Conservation (phyloP, 768 basidiomycete genomes). For the Lactarius deliciosus region DNA sequence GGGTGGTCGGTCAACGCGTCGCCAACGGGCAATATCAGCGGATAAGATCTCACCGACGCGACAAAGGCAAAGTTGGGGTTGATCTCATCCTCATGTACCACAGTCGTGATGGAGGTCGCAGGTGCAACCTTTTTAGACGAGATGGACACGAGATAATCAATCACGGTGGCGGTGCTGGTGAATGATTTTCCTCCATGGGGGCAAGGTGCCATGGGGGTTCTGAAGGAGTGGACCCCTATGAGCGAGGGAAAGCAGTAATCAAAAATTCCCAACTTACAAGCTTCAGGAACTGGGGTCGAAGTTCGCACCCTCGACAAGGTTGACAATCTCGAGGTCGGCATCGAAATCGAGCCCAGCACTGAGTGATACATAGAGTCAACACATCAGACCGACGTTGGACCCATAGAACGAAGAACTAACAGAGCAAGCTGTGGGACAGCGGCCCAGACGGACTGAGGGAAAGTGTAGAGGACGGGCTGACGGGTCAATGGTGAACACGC, state of each 20-base stretch:
- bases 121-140: conserved; percentile 40
- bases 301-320: conserved; percentile 50
- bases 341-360: conserved; percentile 45
- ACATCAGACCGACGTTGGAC: not conserved
- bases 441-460: conserved; percentile 42
- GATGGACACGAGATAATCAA: conserved; percentile 42
- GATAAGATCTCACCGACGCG: conserved; percentile 38
- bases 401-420: conserved; percentile 35
- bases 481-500: not conserved
- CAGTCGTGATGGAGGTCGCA: conserved; percentile 39
- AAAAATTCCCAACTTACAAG: conserved; percentile 34
- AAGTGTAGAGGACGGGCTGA: conserved; percentile 41
- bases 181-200: conserved; percentile 29
- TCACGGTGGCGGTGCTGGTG: conserved; percentile 44
- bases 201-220: conserved; percentile 25
- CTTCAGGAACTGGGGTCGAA: conserved; percentile 45
- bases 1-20: not conserved
- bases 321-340: conserved; percentile 40
- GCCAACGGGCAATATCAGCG: conserved; percentile 3
- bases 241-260: not conserved
- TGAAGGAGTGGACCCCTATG: conserved; percentile 25
- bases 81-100: conserved; percentile 45
- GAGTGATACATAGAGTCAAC: not conserved
- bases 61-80: conserved; percentile 55
- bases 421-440: conserved; percentile 44